Conservation (phyloP, 2,329 filamentous ascomycete genomes). For the Colletotrichum endophyticum region DNA sequence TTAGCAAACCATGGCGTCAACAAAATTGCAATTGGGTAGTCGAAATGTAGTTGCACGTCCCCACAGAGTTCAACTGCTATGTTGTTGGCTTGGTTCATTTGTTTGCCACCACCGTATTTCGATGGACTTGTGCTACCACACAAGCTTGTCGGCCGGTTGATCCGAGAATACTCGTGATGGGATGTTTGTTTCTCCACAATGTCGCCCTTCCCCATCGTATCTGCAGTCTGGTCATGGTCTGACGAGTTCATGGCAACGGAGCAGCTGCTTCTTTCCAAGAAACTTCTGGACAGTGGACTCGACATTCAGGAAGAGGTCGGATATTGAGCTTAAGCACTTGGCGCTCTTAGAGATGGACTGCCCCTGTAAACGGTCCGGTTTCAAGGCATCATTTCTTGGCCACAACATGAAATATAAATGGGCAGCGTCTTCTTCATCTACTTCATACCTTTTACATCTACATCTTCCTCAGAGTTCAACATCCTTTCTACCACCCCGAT, state of each 20-base stretch:
- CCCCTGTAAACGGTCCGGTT: accelerated
- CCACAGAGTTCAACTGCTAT: background rate
- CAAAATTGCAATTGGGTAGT: background rate
- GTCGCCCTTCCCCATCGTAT: background rate
- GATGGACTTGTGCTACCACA: background rate
- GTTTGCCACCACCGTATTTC: background rate
- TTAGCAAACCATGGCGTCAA: background rate
- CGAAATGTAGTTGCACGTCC: background rate
- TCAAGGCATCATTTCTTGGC: background rate
- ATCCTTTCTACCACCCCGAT: background rate
- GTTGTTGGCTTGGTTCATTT: background rate
- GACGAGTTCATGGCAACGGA: background rate
- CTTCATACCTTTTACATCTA: accelerated
- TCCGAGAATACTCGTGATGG: background rate
- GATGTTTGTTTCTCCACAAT: background rate
- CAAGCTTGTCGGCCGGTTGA: background rate
- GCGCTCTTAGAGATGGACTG: background rate
- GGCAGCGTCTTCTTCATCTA: background rate
- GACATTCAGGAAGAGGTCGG: background rate
- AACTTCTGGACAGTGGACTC: accelerated
- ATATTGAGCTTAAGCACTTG: background rate
- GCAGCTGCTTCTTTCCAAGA: background rate
- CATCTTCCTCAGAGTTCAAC: background rate
- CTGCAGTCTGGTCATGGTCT: background rate
- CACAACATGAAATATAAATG: background rate